Evolutionary conservation across 140 eudicot species (phyloP).

Genomic region (Oenanthe javanica): DNA sequence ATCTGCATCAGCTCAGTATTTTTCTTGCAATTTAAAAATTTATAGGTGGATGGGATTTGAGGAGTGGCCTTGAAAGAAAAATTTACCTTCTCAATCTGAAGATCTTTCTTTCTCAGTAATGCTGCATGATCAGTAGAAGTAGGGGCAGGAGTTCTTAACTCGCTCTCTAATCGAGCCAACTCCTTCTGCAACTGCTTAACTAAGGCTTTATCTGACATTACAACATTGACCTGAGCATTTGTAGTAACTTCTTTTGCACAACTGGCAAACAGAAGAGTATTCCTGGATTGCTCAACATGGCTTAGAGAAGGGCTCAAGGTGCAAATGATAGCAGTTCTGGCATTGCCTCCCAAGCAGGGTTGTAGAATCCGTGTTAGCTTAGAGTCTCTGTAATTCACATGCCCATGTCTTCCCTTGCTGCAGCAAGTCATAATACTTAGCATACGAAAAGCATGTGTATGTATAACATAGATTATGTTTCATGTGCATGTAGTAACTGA

Average conservation of each 20-base stretch:
- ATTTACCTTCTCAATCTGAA: conserved; percentile 84
- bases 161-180: conserved; percentile 85
- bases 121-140: conserved; percentile 53
- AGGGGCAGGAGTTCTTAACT: conserved; percentile 68
- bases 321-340: conserved; percentile 92
- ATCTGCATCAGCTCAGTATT: neutral
- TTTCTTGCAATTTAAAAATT: neutral
- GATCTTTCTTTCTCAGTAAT: conserved; percentile 76
- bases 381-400: conserved; percentile 91
- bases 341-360: conserved; percentile 97
- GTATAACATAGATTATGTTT: neutral
- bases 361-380: conserved; percentile 92
- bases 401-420: conserved; percentile 98
- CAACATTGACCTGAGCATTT: conserved; percentile 96
- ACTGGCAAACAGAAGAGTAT: conserved; percentile 84
- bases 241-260: conserved; percentile 96
- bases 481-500: neutral
- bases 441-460: neutral
- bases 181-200: conserved; percentile 96
- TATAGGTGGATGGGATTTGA: conserved; percentile 6
- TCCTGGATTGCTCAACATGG: conserved; percentile 92
- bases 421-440: conserved; percentile 8
- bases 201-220: conserved; percentile 97
- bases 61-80: conserved; percentile 6
- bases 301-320: conserved; percentile 92